Evolutionary conservation across 176 grass and related monocot species (phyloP), one percentile per base, ranked within the genome.

Genomic region (Areca catechu): DNA sequence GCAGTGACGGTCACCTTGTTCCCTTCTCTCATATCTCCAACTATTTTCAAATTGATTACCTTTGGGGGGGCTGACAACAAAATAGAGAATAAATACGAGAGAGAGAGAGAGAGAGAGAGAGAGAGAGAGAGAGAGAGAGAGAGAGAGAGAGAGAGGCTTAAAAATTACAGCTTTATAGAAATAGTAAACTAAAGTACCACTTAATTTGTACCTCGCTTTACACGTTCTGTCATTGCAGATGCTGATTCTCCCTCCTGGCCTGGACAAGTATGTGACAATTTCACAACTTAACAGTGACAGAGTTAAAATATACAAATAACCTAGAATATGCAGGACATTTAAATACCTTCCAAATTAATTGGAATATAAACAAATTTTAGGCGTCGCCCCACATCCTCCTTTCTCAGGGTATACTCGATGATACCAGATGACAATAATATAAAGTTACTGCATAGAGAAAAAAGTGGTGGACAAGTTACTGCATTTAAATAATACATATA

Each of bases 351-450:
- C 72, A 82, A 66, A 51, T 98, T 91, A 51, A 85, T 50, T 7
- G 93, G 93, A 17, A 71, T 82, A 76, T 98, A 98, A 49, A 88
- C 59, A 74, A 98, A 98, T 64, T 84, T 81, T 52, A 98, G 65
- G 37, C 61, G 51, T 49, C 29, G 53, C 56, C 67, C 87, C 57
- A 98, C 82, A 28, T 92, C 93, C 48, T 85, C 78, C 60, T 88
- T 92, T 12, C 66, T 78, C 66, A 88, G 51, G 6, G 30, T 88
- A 71, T 98, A 98, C 56, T 92, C 69, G 16, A 27, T 85, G 51
- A 80, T 83, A 64, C 83, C 85, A 69, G 81, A 78, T 28, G 86
- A 80, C 67, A 76, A 80, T 74, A 92, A 67, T 74, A 79, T 62
- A 80, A 79, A 82, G 48, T 62, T 82, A 48, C 87, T 98, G 78